Evolutionary conservation across 2,329 filamentous ascomycete genomes (phyloP).

Genomic region (Pseudovirgaria hyperparasitica): DNA sequence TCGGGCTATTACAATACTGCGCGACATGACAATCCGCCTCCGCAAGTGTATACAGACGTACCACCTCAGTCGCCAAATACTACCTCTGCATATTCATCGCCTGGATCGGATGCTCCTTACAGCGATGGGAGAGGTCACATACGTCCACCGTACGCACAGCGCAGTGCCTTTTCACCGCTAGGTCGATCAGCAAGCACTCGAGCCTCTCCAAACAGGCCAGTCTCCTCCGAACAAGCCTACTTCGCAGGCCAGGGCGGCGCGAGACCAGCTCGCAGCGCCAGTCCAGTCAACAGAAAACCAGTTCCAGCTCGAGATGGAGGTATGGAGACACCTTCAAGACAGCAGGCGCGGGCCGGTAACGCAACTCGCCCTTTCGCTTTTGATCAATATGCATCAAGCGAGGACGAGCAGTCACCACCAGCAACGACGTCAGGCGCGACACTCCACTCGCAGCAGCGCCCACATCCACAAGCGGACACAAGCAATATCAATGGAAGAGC

Average conservation of each 20-base stretch:
- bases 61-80: no score
- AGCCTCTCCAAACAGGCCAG: conserved; percentile 26
- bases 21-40: conserved; percentile 18
- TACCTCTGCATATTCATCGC: no score
- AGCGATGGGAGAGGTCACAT: no score
- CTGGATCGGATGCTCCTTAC: no score
- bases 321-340: no score
- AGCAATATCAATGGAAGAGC: no score
- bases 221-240: neutral
- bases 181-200: conserved; percentile 41
- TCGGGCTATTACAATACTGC: conserved; percentile 36
- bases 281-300: conserved; percentile 1
- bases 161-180: conserved; percentile 19
- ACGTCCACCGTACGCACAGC: no score
- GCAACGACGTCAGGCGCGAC: no score
- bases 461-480: no score
- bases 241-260: conserved; percentile 1
- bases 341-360: conserved; percentile 4
- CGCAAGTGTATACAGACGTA: neutral
- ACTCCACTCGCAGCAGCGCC: no score
- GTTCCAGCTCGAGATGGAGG: no score
- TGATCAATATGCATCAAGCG: conserved; percentile 1
- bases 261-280: conserved; percentile 5
- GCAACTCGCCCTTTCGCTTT: conserved; percentile 5
- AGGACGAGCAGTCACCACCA: conserved; percentile 4